Percentiles rank a stretch among this genome's conserved stretches.
Evolutionary conservation across 768 basidiomycete species (phyloP).

Genomic region (Hericium coralloides): DNA sequence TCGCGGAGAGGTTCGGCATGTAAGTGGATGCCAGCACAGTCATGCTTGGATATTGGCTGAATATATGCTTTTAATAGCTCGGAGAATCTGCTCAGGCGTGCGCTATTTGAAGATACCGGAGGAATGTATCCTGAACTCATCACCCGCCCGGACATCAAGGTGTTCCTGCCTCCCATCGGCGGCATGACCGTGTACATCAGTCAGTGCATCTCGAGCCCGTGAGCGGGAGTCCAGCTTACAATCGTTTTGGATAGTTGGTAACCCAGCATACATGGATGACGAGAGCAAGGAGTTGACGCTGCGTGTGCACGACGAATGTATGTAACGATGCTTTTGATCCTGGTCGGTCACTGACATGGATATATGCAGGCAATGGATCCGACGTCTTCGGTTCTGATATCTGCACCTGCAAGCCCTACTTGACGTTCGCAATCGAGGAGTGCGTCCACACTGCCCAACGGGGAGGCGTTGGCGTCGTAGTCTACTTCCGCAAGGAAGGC

Average conservation of each 20-base stretch:
- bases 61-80: constrained; percentile 35
- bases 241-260: constrained; percentile 49
- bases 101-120: constrained; percentile 92
- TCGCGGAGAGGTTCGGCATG: constrained; percentile 93
- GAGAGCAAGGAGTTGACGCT: constrained; percentile 73
- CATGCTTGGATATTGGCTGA: no score
- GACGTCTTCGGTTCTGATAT: constrained; percentile 95
- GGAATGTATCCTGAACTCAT: constrained; percentile 96
- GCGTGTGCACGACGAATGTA: constrained; percentile 92
- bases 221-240: background rate
- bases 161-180: constrained; percentile 94
- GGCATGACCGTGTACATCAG: constrained; percentile 89
- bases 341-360: background rate
- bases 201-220: constrained; percentile 18
- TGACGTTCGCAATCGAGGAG: constrained; percentile 89
- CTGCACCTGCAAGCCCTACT: constrained; percentile 89
- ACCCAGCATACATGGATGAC: constrained; percentile 70
- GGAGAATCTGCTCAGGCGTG: constrained; percentile 78
- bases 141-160: constrained; percentile 90
- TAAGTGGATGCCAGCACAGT: constrained; percentile 27
- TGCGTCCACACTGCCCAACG: constrained; percentile 76
- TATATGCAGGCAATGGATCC: constrained; percentile 72
- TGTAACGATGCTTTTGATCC: constrained; percentile 11
- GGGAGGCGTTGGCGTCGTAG: constrained; percentile 86
- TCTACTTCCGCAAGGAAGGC: constrained; percentile 94